A percentile compares a stretch with the other conserved stretches of the same genome.
These are phyloP conservation scores for Solanum hybrid DNA, from an alignment of 305 asterid species.

Conservation along the genomic window DNA sequence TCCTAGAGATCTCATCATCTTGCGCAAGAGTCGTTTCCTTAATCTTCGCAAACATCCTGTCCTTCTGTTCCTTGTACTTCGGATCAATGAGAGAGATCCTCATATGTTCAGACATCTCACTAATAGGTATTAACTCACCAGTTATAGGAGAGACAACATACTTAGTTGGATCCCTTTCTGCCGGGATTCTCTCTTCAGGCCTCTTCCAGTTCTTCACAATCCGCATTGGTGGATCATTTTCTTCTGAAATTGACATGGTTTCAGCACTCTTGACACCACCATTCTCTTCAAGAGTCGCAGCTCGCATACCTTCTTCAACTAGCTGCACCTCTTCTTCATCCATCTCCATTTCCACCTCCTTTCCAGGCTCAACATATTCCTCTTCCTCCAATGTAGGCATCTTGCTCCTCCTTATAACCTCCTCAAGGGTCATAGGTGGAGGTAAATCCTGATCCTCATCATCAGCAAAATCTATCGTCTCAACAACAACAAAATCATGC, in stretches of 20 bases:
- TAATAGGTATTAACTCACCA: slow-evolving; percentile 68
- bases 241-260: slow-evolving; percentile 33
- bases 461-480: slow-evolving; percentile 82
- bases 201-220: slow-evolving; percentile 91
- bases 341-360: slow-evolving; percentile 96
- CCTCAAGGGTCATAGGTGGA: slow-evolving; percentile 91
- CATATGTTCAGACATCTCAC: slow-evolving; percentile 96
- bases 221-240: slow-evolving; percentile 81
- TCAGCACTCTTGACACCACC: slow-evolving; percentile 38
- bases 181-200: slow-evolving; percentile 76
- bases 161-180: slow-evolving; percentile 81
- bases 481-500: slow-evolving; percentile 95
- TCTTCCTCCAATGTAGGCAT: slow-evolving; percentile 58
- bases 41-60: slow-evolving; percentile 95
- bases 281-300: slow-evolving; percentile 70
- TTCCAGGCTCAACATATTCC: slow-evolving; percentile 67
- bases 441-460: slow-evolving; percentile 94
- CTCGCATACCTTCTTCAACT: slow-evolving; percentile 88
- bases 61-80: slow-evolving; percentile 90
- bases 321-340: slow-evolving; percentile 92
- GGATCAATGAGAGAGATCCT: slow-evolving; percentile 92
- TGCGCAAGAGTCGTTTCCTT: slow-evolving; percentile 89
- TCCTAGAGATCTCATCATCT: slow-evolving; percentile 87
- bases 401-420: slow-evolving; percentile 91
- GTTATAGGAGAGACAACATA: slow-evolving; percentile 81